Evolutionary conservation across 768 basidiomycete species (phyloP), one percentile per base, ranked within the genome.

Genomic region (Filobasidium wieringae): DNA sequence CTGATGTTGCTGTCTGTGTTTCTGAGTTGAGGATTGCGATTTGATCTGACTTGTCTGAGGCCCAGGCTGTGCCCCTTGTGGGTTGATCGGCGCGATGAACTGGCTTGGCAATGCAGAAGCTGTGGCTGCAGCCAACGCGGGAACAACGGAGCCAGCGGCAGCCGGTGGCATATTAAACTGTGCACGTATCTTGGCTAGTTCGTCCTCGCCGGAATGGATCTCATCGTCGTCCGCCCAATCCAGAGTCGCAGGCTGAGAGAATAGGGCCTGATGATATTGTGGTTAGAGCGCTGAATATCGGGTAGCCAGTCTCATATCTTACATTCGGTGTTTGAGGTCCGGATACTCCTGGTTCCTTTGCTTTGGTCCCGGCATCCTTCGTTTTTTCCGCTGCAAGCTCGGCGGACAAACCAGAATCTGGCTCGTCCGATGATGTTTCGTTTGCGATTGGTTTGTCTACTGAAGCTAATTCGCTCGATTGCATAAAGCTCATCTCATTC

Each of bases 401-500:
- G n/a, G n/a, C n/a, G n/a, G n/a, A n/a, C n/a, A n/a, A n/a, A n/a
- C n/a, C n/a, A n/a, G n/a, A n/a, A n/a, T n/a, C n/a, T n/a, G n/a
- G n/a, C n/a, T n/a, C n/a, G n/a, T n/a, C n/a, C n/a, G n/a, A n/a
- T n/a, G n/a, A n/a, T n/a, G n/a, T n/a, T n/a, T n/a, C n/a, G n/a
- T n/a, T n/a, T n/a, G n/a, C n/a, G n/a, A n/a, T n/a, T n/a, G n/a
- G n/a, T n/a, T n/a, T n/a, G n/a, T n/a, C n/a, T n/a, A n/a, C n/a
- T n/a, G n/a, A n/a, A n/a, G n/a, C n/a, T n/a, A 60, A 51, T 39
- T 60, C 59, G 30, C 52, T 55, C 6, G 52, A 55, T 29, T 60
- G 59, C 14, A 60, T 60, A 39, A 60, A 60, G 53, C 53, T 60
- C 47, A 57, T 51, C 30, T 37, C 56, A 24, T 11, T n/a, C n/a